phyloP scores from a whole-genome alignment of 2,329 filamentous ascomycete species.

The Apiospora phragmitis region DNA sequence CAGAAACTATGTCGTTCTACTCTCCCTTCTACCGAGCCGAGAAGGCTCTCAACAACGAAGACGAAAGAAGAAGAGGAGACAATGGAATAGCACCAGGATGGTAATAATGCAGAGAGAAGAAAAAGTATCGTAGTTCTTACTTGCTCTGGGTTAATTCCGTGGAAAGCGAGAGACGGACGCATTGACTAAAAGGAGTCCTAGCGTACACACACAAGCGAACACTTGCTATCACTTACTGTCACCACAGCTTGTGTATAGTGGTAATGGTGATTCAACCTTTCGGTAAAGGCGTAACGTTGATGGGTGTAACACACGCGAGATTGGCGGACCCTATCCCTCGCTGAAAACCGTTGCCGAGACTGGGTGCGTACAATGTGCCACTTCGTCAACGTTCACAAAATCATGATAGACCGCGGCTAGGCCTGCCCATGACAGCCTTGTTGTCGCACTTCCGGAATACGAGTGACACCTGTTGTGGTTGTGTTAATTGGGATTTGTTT shows the following conservation, averaged over 20 bases:
- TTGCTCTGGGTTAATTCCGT: no score
- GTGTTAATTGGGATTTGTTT: background rate
- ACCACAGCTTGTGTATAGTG: background rate
- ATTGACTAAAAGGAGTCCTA: background rate
- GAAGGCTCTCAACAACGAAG: background rate
- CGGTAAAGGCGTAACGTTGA: background rate
- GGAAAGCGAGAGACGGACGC: background rate
- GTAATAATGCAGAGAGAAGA: background rate
- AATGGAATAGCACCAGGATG: background rate
- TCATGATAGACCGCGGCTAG: background rate
- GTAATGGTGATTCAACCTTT: background rate
- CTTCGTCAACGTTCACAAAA: background rate
- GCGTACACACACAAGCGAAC: background rate
- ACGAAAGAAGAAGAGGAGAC: background rate
- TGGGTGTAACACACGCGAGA: background rate
- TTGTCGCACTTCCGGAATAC: background rate
- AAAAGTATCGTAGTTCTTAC: background rate
- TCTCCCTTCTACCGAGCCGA: background rate
- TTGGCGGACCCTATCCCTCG: background rate
- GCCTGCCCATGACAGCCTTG: background rate
- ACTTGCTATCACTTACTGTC: background rate
- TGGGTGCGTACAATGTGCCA: background rate
- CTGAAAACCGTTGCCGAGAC: background rate
- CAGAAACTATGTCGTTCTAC: background rate
- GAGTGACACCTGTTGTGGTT: background rate